These are phyloP conservation scores for Gynochthodes officinalis DNA, from an alignment of 257 asterid genomes.

Conservation along the genomic window DNA sequence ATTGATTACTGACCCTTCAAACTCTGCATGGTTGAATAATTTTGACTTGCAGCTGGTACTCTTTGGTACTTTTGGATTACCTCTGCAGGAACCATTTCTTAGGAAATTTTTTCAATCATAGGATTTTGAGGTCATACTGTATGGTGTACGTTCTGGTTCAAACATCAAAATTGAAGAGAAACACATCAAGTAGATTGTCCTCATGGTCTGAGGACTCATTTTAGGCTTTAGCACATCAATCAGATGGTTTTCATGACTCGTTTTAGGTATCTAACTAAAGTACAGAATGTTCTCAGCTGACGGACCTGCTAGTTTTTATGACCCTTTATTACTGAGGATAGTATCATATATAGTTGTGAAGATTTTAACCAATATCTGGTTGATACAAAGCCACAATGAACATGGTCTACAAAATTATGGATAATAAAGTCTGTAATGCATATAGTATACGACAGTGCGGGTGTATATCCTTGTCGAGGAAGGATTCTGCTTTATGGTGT, in stretches of 20 bases:
- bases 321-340: neutral
- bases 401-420: conserved; percentile 4
- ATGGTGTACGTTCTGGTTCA: neutral
- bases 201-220: neutral
- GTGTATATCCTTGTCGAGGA: neutral
- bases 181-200: neutral
- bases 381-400: neutral
- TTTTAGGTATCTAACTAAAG: neutral
- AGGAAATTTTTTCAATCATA: neutral
- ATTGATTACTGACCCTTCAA: too few species aligned
- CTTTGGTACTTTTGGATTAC: neutral
- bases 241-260: too few species aligned
- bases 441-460: neutral
- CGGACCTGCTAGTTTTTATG: neutral
- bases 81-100: neutral
- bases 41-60: neutral
- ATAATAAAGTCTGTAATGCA: neutral
- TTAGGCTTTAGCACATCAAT: neutral
- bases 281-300: neutral
- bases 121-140: neutral
- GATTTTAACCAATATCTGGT: neutral
- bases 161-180: neutral
- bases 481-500: neutral
- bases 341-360: neutral
- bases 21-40: neutral